These are phyloP conservation scores for Curvularia sp. DNA, from an alignment of 2,329 filamentous ascomycete species.

Conservation along the genomic window DNA sequence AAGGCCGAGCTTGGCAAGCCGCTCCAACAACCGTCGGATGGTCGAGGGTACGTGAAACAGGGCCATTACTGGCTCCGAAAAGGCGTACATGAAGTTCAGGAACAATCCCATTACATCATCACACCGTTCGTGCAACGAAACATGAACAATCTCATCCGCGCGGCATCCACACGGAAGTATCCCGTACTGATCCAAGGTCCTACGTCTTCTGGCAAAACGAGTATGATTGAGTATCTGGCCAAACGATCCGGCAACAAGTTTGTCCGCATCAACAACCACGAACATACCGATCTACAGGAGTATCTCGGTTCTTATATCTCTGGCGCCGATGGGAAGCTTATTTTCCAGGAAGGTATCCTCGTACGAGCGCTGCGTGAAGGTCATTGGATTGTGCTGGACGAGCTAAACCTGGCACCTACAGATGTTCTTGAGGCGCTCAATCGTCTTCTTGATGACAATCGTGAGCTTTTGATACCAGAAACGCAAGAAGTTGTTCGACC, in stretches of 20 bases:
- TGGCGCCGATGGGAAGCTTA: conserved; percentile 79
- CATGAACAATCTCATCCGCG: conserved; percentile 90
- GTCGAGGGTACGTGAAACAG: conserved; percentile 80
- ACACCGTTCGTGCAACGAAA: conserved; percentile 96
- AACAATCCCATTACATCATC: conserved; percentile 91
- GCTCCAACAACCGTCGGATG: conserved; percentile 78
- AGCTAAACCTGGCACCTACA: conserved; percentile 94
- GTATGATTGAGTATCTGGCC: conserved; percentile 99
- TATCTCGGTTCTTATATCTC: conserved; percentile 96
- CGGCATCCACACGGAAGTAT: conserved; percentile 88
- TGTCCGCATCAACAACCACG: conserved; percentile 98
- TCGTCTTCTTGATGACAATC: conserved; percentile 91
- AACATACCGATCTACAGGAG: conserved; percentile 97
- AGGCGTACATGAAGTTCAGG: conserved; percentile 70
- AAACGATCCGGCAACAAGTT: conserved; percentile 96
- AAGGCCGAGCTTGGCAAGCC: conserved; percentile 78
- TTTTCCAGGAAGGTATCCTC: conserved; percentile 91
- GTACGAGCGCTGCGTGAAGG: conserved; percentile 92
- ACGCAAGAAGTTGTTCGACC: conserved; percentile 93
- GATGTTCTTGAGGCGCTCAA: conserved; percentile 97
- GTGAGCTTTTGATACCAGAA: conserved; percentile 93
- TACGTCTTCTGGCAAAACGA: conserved; percentile 97
- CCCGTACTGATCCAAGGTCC: conserved; percentile 96
- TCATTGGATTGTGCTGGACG: conserved; percentile 97
- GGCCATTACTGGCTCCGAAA: conserved; percentile 90